Evolutionary conservation across 805 yeast species (phyloP).

Genomic region (Cyberlindnera samutprakarnensis): DNA sequence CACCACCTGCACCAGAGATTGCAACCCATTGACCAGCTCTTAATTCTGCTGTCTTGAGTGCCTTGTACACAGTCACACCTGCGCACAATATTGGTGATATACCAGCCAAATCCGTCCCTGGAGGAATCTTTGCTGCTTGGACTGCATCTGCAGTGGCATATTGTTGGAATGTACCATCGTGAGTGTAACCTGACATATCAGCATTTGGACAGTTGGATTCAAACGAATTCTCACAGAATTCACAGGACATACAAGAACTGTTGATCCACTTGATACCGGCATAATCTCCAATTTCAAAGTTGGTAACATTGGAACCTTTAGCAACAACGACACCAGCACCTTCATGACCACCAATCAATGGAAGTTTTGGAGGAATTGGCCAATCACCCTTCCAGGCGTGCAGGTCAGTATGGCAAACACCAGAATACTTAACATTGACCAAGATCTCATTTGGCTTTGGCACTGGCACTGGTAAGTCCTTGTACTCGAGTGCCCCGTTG

Average conservation of each 20-base stretch:
- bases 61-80: conserved; percentile 87
- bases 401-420: conserved; percentile 60
- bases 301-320: conserved; percentile 45
- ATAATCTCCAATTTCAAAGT: conserved; percentile 50
- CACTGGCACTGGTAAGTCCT: conserved; percentile 47
- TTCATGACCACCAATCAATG: conserved; percentile 61
- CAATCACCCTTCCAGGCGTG: conserved; percentile 68
- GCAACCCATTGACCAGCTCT: conserved; percentile 67
- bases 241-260: conserved; percentile 55
- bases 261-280: conserved; percentile 64
- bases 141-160: conserved; percentile 83
- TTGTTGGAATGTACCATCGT: conserved; percentile 87
- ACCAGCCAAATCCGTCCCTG: conserved; percentile 63
- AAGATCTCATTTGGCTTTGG: conserved; percentile 52
- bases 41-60: conserved; percentile 68
- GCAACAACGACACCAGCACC: conserved; percentile 63
- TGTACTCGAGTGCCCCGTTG: conserved; percentile 41
- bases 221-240: conserved; percentile 42
- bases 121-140: conserved; percentile 75
- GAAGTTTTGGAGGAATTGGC: conserved; percentile 51
- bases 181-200: conserved; percentile 75
- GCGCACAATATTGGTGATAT: conserved; percentile 84
- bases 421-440: conserved; percentile 54
- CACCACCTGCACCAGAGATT: conserved; percentile 70
- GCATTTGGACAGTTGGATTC: conserved; percentile 65